These are phyloP conservation scores for Gracilaria gracilis DNA, from an alignment of 23 red algal genomes.

Conservation along the genomic window DNA sequence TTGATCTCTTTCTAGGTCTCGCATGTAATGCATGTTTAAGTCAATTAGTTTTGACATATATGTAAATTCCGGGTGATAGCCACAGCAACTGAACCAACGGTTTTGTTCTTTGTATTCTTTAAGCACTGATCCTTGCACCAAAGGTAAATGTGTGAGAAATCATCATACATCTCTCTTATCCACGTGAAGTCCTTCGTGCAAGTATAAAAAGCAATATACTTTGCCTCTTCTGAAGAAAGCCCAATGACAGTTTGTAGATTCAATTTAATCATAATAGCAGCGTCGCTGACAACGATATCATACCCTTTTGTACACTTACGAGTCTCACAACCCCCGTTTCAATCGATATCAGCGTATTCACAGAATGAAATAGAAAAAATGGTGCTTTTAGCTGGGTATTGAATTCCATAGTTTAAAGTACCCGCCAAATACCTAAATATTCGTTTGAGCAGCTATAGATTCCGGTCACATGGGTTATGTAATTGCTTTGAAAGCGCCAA, in stretches of 20 bases:
- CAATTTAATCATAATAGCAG: background rate
- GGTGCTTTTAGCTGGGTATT: too few species aligned
- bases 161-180: background rate
- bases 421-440: too few species aligned
- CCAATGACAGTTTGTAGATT: conserved; percentile 18
- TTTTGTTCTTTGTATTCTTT: background rate
- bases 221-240: conserved; percentile 7
- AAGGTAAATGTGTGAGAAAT: background rate
- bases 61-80: background rate
- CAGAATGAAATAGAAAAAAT: too few species aligned
- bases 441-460: too few species aligned
- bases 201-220: conserved; percentile 18
- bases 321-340: too few species aligned
- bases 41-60: too few species aligned
- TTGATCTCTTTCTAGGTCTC: background rate
- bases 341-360: too few species aligned
- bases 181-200: conserved; percentile 15
- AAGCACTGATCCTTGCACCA: background rate
- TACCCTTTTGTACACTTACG: conserved; percentile 14
- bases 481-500: too few species aligned
- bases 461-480: too few species aligned
- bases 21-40: background rate
- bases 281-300: too few species aligned
- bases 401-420: too few species aligned
- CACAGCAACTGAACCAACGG: background rate